Evolutionary conservation across 2,329 filamentous ascomycete genomes (phyloP), one percentile per base, ranked within the genome.

Genomic region (Boeremia exigua): DNA sequence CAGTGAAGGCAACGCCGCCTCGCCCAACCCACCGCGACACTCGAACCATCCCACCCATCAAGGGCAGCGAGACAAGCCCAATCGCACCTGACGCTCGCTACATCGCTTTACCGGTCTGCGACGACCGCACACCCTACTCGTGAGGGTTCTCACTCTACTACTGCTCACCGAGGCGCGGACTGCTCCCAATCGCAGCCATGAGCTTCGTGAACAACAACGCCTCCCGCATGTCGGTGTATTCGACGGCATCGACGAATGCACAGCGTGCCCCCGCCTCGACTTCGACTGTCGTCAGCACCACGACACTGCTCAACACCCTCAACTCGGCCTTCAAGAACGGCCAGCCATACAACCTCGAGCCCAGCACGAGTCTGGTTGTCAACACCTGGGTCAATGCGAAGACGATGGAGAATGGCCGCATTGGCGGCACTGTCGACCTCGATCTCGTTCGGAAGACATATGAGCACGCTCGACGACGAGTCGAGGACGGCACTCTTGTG

Each of bases 391-490:
- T 95, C 48, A 96, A 91, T 3, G 91, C 91, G 15, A 83, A 86
- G 27, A 90, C 90, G 63, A 79, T 84, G 23, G 86, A 88, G 34
- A 86, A 92, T 68, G 90, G 89, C 33, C 82, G 84, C 52, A 80
- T 82, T 42, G 91, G 90, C 47, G 91, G 90, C 49, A 92, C 90
- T 7, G 86, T 98, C 37, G 95, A 99, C 77, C 78, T 85, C 37
- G 85, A 89, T 19, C 78, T 99, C 46, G 90, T 91, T 14, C 82
- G 86, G 48, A 86, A 91, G 73, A 92, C 93, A 2, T 99, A 95
- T 94, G 95, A 99, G 78, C 95, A 99, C 81, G 94, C 95, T 53
- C 86, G 94, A 65, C 87, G 95, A 59, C 86, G 95, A 79, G 95
- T 95, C 37, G 95, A 99, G 75, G 95, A 99, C 79, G 93, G 92